Evolutionary conservation across 2,329 filamentous ascomycete genomes (phyloP), one percentile per base, ranked within the genome.

Genomic region (Aaosphaeria arxii): DNA sequence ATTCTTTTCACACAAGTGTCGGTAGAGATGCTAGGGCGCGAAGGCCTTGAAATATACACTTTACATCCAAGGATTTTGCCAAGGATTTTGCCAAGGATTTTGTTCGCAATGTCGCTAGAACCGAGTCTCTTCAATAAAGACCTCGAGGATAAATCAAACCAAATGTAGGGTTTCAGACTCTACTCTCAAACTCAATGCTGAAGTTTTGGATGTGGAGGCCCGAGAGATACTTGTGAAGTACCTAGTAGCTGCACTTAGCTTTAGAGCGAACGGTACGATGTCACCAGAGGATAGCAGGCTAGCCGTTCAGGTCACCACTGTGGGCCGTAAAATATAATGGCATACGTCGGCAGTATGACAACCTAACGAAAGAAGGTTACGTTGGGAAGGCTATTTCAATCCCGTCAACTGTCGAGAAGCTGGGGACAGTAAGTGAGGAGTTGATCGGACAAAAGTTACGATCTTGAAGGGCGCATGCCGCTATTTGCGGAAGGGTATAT

Each of bases 1-100:
- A 73, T 79, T 7, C 44, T 68, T 28, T 66, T 65, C 31, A 51
- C 64, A 0, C 54, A 55, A 30, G 47, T 50, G 4, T 42, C 67
- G 36, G 61, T 59, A 2, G 43, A 55, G 32, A 62, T 61, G 43
- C 45, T 69, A 7, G 62, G 57, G 0, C 0, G 13, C 0, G 59
- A 51, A 39, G 64, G 64, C 0, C 29, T 70, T 45, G 49, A 35
- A 24, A 48, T 61, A 24, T 69, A 58, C 28, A 64, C 58, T 46
- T 40, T 68, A 43, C 66, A 69, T 52, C 66, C 65, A 0, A 65
- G 66, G 2, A 56, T 57, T 7, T 45, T 55, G 3, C n/a, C n/a
- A n/a, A n/a, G n/a, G n/a, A n/a, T n/a, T n/a, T n/a, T n/a, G n/a
- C 66, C 65, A 0, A 65, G 66, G 2, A 56, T 57, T 7, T 45